phyloP scores from a whole-genome alignment of 495 filamentous ascomycete genomes.

The Xylaria venustula region DNA sequence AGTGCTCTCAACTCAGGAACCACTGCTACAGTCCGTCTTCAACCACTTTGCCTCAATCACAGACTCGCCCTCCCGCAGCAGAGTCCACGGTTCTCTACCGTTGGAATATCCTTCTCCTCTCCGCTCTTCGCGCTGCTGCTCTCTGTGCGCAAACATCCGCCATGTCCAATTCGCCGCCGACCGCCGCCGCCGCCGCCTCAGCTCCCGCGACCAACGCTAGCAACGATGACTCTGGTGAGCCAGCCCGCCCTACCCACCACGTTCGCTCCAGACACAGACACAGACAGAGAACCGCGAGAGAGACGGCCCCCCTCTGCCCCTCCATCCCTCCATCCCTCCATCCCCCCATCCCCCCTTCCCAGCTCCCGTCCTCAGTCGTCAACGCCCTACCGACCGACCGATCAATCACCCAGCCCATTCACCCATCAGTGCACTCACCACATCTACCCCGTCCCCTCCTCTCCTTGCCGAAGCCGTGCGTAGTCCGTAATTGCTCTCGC shows the following conservation, averaged over 20 bases:
- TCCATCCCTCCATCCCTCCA: slow-evolving; percentile 13
- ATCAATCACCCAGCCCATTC: background rate
- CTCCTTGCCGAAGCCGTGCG: no score
- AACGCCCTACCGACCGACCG: background rate
- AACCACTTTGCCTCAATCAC: background rate
- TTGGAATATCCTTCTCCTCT: slow-evolving; percentile 3
- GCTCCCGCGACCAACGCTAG: slow-evolving; percentile 30
- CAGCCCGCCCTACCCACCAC: background rate
- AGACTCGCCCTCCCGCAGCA: background rate
- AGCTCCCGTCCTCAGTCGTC: slow-evolving; percentile 15
- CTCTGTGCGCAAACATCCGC: slow-evolving; percentile 17
- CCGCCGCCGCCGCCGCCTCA: slow-evolving; percentile 25
- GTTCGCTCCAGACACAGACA: no score
- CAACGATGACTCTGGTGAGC: slow-evolving; percentile 34
- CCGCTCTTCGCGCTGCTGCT: slow-evolving; percentile 2
- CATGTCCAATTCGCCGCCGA: slow-evolving; percentile 34
- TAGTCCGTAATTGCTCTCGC: background rate
- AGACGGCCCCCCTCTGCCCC: slow-evolving; percentile 9
- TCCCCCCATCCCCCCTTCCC: slow-evolving; percentile 14
- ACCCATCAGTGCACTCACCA: no score
- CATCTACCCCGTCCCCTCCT: no score
- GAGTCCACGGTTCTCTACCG: slow-evolving; percentile 15
- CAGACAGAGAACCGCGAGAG: background rate
- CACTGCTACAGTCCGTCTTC: background rate
- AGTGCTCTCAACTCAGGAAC: background rate